phyloP scores from a whole-genome alignment of 441 rosid genomes.

The Gossypium davidsonii region DNA sequence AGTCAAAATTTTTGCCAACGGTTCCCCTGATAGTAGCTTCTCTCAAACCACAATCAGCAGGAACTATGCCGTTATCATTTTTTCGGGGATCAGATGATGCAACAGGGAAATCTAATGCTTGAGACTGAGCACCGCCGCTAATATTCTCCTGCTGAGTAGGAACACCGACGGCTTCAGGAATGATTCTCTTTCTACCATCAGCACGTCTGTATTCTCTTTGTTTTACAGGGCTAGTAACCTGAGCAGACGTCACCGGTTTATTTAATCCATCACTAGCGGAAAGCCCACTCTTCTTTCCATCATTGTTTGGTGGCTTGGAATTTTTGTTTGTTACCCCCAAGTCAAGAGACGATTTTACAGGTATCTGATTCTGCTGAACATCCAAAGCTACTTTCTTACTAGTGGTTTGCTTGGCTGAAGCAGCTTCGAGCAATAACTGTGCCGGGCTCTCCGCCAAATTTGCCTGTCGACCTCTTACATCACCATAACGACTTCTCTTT shows the following conservation, averaged over 20 bases:
- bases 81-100: conserved; percentile 37
- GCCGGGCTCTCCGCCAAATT: conserved; percentile 90
- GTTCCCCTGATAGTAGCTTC: conserved; percentile 42
- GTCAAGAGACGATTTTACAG: conserved; percentile 48
- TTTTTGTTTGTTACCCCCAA: conserved; percentile 36
- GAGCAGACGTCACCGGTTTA: conserved; percentile 42
- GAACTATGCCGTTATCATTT: conserved; percentile 39
- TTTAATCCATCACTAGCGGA: conserved; percentile 41
- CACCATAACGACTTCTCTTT: conserved; percentile 89
- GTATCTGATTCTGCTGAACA: conserved; percentile 44
- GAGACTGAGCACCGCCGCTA: conserved; percentile 30
- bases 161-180: conserved; percentile 90
- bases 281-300: conserved; percentile 37
- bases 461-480: conserved; percentile 83
- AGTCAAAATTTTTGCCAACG: conserved; percentile 40
- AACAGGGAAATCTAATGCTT: conserved; percentile 35
- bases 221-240: conserved; percentile 72
- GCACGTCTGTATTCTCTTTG: conserved; percentile 90
- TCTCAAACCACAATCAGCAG: conserved; percentile 33
- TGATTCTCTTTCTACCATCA: conserved; percentile 97
- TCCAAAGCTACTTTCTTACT: conserved; percentile 50
- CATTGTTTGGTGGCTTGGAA: conserved; percentile 53
- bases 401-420: conserved; percentile 61
- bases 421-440: conserved; percentile 88
- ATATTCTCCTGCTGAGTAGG: conserved; percentile 46